Conservation (phyloP, 345 rosid genomes). For the Leavenworthia alabamica region DNA sequence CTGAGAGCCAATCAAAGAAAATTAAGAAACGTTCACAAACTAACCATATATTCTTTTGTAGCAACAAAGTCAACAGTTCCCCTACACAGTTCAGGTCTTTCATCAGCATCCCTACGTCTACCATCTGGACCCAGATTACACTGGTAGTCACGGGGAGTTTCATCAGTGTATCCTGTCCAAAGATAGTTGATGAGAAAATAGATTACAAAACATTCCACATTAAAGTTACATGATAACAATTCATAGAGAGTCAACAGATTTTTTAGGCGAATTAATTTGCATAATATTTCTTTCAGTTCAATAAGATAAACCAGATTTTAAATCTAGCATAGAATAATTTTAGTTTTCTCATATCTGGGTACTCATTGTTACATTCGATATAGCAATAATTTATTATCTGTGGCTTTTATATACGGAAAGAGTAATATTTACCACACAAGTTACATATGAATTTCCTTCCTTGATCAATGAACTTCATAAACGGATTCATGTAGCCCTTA, state of each 20-base stretch:
- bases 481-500: constrained; percentile 89
- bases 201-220: background rate
- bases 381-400: constrained; percentile 20
- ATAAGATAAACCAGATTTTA: background rate
- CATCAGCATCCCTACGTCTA: constrained; percentile 86
- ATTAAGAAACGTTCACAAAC: constrained; percentile 26
- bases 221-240: no score
- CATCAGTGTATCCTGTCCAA: constrained; percentile 63
- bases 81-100: constrained; percentile 85
- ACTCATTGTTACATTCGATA: constrained; percentile 35
- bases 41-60: constrained; percentile 82
- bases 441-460: constrained; percentile 85
- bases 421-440: constrained; percentile 54
- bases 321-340: background rate
- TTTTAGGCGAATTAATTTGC: constrained; percentile 11
- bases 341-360: background rate
- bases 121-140: constrained; percentile 96
- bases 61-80: constrained; percentile 93
- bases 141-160: constrained; percentile 84
- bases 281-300: background rate
- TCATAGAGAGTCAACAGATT: background rate
- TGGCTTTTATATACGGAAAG: constrained; percentile 8
- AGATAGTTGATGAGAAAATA: background rate
- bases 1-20: background rate
- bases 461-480: constrained; percentile 83